Conservation (phyloP, 768 basidiomycete genomes). For the Mycena haematopus region DNA sequence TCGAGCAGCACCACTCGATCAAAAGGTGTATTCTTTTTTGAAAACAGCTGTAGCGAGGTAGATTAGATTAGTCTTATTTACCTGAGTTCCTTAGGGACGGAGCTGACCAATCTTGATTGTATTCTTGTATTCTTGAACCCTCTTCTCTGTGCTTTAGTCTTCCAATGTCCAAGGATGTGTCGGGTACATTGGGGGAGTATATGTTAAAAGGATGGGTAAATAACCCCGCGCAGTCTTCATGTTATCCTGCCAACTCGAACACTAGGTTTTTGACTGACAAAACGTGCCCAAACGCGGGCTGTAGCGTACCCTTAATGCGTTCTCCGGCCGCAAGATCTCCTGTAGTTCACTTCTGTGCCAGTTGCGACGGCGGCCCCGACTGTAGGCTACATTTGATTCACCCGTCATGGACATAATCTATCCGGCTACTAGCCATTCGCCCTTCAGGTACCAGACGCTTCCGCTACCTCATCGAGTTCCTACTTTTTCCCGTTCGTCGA, state of each 20-base stretch:
- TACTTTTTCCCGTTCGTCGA: constrained; percentile 68
- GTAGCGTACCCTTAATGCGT: constrained; percentile 75
- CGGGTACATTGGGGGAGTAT: constrained; percentile 68
- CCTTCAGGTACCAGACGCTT: constrained; percentile 36
- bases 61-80: no score
- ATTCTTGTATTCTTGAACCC: no score
- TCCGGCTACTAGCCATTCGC: constrained; percentile 11
- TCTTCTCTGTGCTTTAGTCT: no score
- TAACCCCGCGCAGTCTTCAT: background rate
- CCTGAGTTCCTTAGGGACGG: no score
- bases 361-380: constrained; percentile 55
- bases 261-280: constrained; percentile 71
- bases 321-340: constrained; percentile 62
- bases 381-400: constrained; percentile 36
- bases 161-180: constrained; percentile 51
- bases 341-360: constrained; percentile 62
- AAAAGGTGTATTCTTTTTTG: no score
- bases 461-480: constrained; percentile 57
- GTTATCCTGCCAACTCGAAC: constrained; percentile 8
- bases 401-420: background rate
- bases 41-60: no score
- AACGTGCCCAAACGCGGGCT: constrained; percentile 61
- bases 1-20: no score
- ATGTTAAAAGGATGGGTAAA: constrained; percentile 83
- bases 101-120: no score